Conservation (phyloP, 202 grass and related monocot species). For the Dendrocalamus latiflorus region DNA sequence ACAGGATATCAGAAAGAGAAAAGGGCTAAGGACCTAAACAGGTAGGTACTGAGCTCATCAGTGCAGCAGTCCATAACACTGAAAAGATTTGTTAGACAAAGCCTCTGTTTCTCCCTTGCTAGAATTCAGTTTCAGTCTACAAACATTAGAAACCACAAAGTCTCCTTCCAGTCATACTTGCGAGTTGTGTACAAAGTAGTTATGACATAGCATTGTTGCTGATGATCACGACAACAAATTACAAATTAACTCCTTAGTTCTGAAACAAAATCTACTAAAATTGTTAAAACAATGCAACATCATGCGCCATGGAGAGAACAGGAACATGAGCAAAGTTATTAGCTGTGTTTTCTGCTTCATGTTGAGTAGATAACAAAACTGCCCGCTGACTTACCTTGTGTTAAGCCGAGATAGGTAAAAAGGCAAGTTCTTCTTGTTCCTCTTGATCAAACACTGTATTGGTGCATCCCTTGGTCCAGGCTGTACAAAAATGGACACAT, state of each 20-base stretch:
- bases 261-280: neutral
- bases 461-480: slow-evolving; percentile 44
- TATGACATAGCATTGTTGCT: neutral
- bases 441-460: slow-evolving; percentile 50
- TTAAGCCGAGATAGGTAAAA: slow-evolving; percentile 53
- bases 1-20: neutral
- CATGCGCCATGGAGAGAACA: neutral
- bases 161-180: neutral
- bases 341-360: neutral
- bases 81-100: neutral
- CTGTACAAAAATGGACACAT: neutral
- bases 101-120: neutral
- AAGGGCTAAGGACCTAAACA: neutral
- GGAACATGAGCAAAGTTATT: neutral
- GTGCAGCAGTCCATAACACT: neutral
- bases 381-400: slow-evolving; percentile 21
- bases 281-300: neutral
- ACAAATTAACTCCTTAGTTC: neutral
- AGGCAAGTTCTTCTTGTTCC: slow-evolving; percentile 38
- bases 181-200: neutral
- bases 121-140: neutral
- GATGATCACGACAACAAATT: neutral
- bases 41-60: neutral
- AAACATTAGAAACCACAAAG: neutral
- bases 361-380: neutral